Evolutionary conservation across 2,329 filamentous ascomycete genomes (phyloP), one percentile per base, ranked within the genome.

Genomic region (Aspergillus sp.): DNA sequence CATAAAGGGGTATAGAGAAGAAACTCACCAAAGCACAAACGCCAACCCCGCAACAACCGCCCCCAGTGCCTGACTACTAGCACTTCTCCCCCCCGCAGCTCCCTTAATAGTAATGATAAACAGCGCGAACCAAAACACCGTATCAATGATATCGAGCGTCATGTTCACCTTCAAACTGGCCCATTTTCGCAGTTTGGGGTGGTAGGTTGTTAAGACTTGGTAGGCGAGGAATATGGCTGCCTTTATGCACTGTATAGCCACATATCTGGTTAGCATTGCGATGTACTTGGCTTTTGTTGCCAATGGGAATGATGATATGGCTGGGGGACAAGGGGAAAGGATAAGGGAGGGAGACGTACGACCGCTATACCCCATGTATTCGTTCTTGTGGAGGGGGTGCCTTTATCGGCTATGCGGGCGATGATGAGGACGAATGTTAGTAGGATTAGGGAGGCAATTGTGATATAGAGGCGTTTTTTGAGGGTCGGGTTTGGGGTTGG

Each of bases 311-410:
- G 17, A 3, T 19, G 17, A 19, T 19, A 19, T 19, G 17, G 20
- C 4, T 59, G 2, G 6, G 10, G 2, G 17, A 19, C 17, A 3
- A 19, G 17, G 30, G 30, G 17, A 43, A 12, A 10, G 4, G 2
- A 3, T 19, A 3, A n/a, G 15, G 3, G 20, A 4, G 13, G 13
- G 17, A 4, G 25, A 43, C 44, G 39, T 25, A 55, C 54, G 7
- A 55, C 53, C 3, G 49, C 53, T 12, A 60, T 56, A 7, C 56
- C 57, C 57, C 56, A 60, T 20, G 53, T 56, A 23, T 56, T 60
- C 1, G 52, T 35, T 41, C 55, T 49, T 4, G 35, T 43, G 7
- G 43, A 22, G 3, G 52, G 53, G 1, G 56, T 59, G 7, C 56
- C 55, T 39, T 48, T 49, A 30, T 52, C 41, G 7, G 53, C 52